Evolutionary conservation across 768 basidiomycete genomes (phyloP).

Genomic region (Leccinum fibrillosum): DNA sequence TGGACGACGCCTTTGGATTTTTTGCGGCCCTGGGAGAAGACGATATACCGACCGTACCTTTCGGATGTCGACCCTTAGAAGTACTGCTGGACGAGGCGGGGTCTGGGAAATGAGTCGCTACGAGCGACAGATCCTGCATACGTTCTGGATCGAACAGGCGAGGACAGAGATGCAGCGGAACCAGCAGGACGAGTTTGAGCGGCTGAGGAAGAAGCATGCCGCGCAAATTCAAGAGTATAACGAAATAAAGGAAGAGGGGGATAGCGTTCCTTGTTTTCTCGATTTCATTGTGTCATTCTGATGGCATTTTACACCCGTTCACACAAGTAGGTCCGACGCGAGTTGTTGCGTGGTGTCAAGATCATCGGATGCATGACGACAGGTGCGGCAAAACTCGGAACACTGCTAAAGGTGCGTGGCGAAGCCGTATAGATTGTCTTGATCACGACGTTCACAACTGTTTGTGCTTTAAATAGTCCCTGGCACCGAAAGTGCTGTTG

Average conservation of each 20-base stretch:
- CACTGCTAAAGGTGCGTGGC: slow-evolving; percentile 49
- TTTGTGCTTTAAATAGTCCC: slow-evolving; percentile 36
- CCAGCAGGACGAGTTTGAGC: slow-evolving; percentile 41
- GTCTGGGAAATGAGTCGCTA: slow-evolving; percentile 53
- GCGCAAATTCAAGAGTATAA: slow-evolving; percentile 37
- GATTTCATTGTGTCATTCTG: not conserved
- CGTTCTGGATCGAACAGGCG: slow-evolving; percentile 46
- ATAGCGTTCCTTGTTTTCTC: slow-evolving; percentile 4
- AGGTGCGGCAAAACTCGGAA: slow-evolving; percentile 68
- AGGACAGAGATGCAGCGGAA: slow-evolving; percentile 29
- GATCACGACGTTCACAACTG: no score
- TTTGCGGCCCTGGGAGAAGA: slow-evolving; percentile 37
- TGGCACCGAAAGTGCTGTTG: slow-evolving; percentile 58
- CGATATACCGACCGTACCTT: slow-evolving; percentile 38
- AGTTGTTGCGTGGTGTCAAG: slow-evolving; percentile 50
- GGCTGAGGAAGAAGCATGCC: slow-evolving; percentile 38
- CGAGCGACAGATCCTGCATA: slow-evolving; percentile 47
- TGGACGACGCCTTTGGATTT: slow-evolving; percentile 30
- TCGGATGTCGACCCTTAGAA: slow-evolving; percentile 35
- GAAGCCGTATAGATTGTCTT: not conserved
- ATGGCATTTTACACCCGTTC: no score
- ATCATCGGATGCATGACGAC: slow-evolving; percentile 79
- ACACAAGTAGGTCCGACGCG: slow-evolving; percentile 46
- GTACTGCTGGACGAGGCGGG: slow-evolving; percentile 33
- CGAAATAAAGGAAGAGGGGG: slow-evolving; percentile 52